Base-by-base conservation (phyloP, 225 moss, liverwort and hornwort genomes). In the Pseudisothecium myosuroides region DNA sequence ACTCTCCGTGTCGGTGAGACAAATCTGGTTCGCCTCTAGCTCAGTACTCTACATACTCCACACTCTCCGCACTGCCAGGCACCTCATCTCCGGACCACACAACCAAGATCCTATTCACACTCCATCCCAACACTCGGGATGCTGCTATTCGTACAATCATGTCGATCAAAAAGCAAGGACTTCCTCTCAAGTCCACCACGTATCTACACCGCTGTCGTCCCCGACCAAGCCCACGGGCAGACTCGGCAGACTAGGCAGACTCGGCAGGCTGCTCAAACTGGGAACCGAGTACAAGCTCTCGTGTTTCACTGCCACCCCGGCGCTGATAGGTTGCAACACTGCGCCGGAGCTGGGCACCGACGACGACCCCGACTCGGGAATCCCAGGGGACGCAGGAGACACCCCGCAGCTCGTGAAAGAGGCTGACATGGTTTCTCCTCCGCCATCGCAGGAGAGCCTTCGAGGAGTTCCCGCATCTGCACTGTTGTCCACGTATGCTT, bases 101-200 rank as follows among this genome's bases (percentile, higher is more conserved):
- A 65, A 83, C 84, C 88, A 66, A 69, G 16, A 65, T 68, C 85
- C 91, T 92, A 91, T 91, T 90, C 92, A 55, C 55, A 55, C 34
- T 80, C 24, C 87, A 61, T 9, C 81, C 59, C 16, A 18, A 11
- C 45, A 47, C 80, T 36, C 67, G 39, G n/a, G 63, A 72, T 50
- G 81, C 69, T 43, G 58, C 58, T 87, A 68, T 61, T 74, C 59
- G 27, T 87, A 89, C 89, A 91, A 32, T 58, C 75, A 9, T 5
- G 31, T 68, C 82, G 55, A 83, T 91, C 88, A 88, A 87, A 88
- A 93, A 88, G 34, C 26, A 21, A 37, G 28, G 54, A 86, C 77
- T 85, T 39, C 55, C 58, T 68, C 52, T 94, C 88, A 95, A 21
- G 89, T 93, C 95, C 95, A 95, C 95, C 95, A 95, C 67, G 92